Evolutionary conservation across 2,329 filamentous ascomycete genomes (phyloP), one percentile per base, ranked within the genome.

Genomic region (Ceratocystis smalleyi): DNA sequence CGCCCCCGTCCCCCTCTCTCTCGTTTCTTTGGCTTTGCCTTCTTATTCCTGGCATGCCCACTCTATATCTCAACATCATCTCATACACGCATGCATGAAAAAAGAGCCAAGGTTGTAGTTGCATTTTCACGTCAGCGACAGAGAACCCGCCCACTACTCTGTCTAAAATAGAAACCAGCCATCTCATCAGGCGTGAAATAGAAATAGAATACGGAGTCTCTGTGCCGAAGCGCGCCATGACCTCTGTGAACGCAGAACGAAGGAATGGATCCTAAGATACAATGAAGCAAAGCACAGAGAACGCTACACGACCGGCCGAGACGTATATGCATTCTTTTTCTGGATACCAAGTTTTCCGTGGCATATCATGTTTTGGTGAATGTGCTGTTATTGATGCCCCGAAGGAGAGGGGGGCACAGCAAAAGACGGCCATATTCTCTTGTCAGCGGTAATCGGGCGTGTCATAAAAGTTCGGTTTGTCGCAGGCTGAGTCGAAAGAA

Each of bases 1-100:
- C 47, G 10, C 24, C 19, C 12, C 24, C 12, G 17, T n/a, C n/a
- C 1, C 45, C n/a, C 12, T 19, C 10, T 8, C n/a, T 49, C 17
- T 19, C 45, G 17, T 19, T n/a, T 49, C 12, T 51, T 24, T 40
- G 35, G 10, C 35, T 40, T 10, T 40, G 35, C 35, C n/a, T 24
- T 8, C 45, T 19, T 24, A 22, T 10, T 19, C 22, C n/a, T 8
- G n/a, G 8, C 8, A 22, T 57, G 54, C 54, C 27, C 24, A 35
- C 54, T 35, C 12, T 19, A 1, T 57, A 19, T 24, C 54, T 57
- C 17, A 57, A 19, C 54, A 57, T 35, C 54, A 35, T 35, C 27
- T 35, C 54, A 57, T 57, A 57, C 54, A 57, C 19, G 54, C 54
- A 57, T 57, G 54, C 27, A 57, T 32, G 27, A 57, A 57, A 57